These are phyloP conservation scores for Colletotrichum navitas DNA, from an alignment of 2,329 filamentous ascomycete species.

Conservation along the genomic window DNA sequence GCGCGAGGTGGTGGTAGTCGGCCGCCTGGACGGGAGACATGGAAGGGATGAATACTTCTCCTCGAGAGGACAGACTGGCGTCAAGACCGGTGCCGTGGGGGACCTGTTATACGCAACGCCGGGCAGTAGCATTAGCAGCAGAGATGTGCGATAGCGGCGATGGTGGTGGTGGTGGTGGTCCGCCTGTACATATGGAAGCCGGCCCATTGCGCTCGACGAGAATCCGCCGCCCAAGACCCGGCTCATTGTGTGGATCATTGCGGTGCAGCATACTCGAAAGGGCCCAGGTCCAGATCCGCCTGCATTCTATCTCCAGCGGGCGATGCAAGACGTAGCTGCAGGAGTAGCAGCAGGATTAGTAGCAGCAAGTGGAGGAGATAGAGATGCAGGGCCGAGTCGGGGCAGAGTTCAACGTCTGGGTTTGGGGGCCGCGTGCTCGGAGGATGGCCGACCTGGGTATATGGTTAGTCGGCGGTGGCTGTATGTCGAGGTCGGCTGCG, in stretches of 20 bases:
- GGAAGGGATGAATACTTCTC: slow-evolving; percentile 35
- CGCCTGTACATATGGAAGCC: slow-evolving; percentile 31
- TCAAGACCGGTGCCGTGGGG: slow-evolving; percentile 18
- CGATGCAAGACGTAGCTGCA: slow-evolving; percentile 5
- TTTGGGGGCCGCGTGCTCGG: slow-evolving; percentile 18
- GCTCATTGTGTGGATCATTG: slow-evolving; percentile 37
- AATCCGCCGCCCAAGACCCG: slow-evolving; percentile 27
- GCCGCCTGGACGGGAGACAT: slow-evolving; percentile 15
- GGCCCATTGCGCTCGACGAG: slow-evolving; percentile 32
- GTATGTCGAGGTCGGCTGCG: neutral
- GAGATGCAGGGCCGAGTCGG: slow-evolving; percentile 11
- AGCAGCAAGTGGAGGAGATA: slow-evolving; percentile 24
- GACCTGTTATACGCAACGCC: slow-evolving; percentile 22
- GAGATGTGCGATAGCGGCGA: slow-evolving; percentile 18
- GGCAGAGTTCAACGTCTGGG: slow-evolving; percentile 2
- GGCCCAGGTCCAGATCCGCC: neutral
- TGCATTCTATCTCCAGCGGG: slow-evolving; percentile 13
- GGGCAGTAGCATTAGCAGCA: neutral
- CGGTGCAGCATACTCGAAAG: slow-evolving; percentile 34
- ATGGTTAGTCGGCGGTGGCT: neutral
- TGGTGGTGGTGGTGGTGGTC: slow-evolving; percentile 11
- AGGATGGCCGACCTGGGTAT: slow-evolving; percentile 29
- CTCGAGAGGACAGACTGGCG: slow-evolving; percentile 27
- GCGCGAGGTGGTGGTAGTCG: neutral
- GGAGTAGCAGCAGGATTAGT: slow-evolving; percentile 13